Evolutionary conservation across 179 eudicot species (phyloP).

Genomic region (Amaranthus tricolor): DNA sequence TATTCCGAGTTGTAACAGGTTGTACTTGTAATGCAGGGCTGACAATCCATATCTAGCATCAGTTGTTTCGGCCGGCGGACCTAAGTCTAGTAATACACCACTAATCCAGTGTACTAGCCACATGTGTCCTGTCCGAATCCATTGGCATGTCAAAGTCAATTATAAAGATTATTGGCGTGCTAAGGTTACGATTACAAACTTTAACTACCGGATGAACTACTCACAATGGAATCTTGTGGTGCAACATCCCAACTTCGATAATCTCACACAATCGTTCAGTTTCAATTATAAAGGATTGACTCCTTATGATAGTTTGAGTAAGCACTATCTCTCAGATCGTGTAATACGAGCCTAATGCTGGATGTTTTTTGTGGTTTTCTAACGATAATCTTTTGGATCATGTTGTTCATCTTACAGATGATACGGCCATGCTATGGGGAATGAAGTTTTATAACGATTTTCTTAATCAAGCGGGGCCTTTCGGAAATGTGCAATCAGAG

Average conservation of each 20-base stretch:
- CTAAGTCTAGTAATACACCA: conserved; percentile 29
- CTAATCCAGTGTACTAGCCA: conserved; percentile 42
- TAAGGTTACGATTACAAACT: conserved; percentile 44
- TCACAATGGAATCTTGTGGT: conserved; percentile 45
- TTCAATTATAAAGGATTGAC: conserved; percentile 49
- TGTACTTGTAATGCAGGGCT: conserved; percentile 27
- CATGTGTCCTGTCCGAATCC: conserved; percentile 48
- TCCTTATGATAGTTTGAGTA: conserved; percentile 46
- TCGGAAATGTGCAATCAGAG: conserved; percentile 44
- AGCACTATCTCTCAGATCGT: conserved; percentile 19
- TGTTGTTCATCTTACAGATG: conserved; percentile 29
- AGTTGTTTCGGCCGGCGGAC: conserved; percentile 33
- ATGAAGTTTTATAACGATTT: conserved; percentile 44
- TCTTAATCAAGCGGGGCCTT: conserved; percentile 44
- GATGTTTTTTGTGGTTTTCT: not conserved
- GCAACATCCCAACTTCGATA: conserved; percentile 47
- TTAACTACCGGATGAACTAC: conserved; percentile 47
- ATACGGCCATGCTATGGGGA: conserved; percentile 46
- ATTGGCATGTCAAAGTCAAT: conserved; percentile 49
- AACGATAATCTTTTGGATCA: conserved; percentile 2
- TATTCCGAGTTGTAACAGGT: conserved; percentile 1
- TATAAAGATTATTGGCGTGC: conserved; percentile 51
- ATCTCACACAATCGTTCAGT: conserved; percentile 39
- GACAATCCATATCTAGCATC: conserved; percentile 42
- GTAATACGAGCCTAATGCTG: not conserved